A percentile compares a stretch with the other conserved stretches of the same genome.
Conservation (phyloP, 768 basidiomycete species). For the Mycena albidolilacea region DNA sequence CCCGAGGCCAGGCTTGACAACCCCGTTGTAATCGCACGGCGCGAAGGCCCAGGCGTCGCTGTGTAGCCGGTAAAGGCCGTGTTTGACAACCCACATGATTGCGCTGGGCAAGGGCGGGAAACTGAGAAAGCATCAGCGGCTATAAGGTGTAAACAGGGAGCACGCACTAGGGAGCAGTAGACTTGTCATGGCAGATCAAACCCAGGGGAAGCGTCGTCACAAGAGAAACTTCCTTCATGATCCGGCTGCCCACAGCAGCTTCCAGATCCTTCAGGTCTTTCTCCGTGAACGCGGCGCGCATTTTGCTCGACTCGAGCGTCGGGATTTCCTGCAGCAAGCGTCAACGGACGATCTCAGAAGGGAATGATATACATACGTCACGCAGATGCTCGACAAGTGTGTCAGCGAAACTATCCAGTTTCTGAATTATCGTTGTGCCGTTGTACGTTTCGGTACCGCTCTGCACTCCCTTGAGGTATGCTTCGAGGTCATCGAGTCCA, state of each 20-base stretch:
- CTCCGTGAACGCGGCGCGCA: slow-evolving; percentile 46
- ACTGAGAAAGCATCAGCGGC: slow-evolving; percentile 20
- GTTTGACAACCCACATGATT: slow-evolving; percentile 44
- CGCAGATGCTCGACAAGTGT: slow-evolving; percentile 46
- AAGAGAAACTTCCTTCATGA: slow-evolving; percentile 43
- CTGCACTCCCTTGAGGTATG: slow-evolving; percentile 69
- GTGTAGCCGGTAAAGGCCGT: slow-evolving; percentile 46
- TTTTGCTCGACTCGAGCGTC: slow-evolving; percentile 44
- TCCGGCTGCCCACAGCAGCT: slow-evolving; percentile 41
- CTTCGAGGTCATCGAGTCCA: slow-evolving; percentile 44
- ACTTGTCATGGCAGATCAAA: slow-evolving; percentile 43
- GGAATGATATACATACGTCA: slow-evolving; percentile 39
- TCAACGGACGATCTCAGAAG: not conserved
- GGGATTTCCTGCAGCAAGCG: slow-evolving; percentile 44
- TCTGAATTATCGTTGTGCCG: slow-evolving; percentile 40
- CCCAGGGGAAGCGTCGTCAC: slow-evolving; percentile 44
- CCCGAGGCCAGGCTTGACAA: slow-evolving; percentile 36
- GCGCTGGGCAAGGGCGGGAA: slow-evolving; percentile 50
- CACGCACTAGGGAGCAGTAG: slow-evolving; percentile 41
- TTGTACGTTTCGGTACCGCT: slow-evolving; percentile 72
- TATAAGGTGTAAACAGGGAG: not conserved
- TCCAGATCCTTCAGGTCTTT: slow-evolving; percentile 47
- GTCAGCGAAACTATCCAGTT: slow-evolving; percentile 48
- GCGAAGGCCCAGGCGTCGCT: slow-evolving; percentile 52
- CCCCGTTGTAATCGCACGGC: slow-evolving; percentile 46